Conservation (phyloP, 306 rosid genomes). For the Cucurbita argyrosperma region DNA sequence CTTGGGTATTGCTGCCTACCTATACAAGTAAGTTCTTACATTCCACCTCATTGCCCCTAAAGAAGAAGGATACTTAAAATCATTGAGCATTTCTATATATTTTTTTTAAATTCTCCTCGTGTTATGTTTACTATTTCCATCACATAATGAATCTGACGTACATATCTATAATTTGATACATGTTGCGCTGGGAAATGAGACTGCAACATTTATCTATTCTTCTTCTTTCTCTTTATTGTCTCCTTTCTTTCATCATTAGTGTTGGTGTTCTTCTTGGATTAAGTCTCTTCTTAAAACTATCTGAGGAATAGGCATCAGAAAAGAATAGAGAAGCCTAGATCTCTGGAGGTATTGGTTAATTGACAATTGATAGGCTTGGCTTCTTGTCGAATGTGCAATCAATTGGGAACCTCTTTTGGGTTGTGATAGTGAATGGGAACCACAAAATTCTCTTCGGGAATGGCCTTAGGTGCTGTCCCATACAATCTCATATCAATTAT, state of each 20-base stretch:
- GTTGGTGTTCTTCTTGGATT: background rate
- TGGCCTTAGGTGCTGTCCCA: background rate
- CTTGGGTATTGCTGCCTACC: constrained; percentile 95
- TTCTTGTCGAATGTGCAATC: background rate
- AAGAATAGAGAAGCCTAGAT: background rate
- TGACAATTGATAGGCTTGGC: background rate
- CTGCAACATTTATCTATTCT: background rate
- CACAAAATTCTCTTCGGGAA: background rate
- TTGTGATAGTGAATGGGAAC: background rate
- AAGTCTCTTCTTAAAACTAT: background rate
- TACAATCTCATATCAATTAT: background rate
- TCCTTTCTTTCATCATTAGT: background rate
- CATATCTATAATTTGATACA: background rate
- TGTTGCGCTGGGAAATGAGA: background rate
- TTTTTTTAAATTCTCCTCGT: background rate
- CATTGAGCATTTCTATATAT: background rate
- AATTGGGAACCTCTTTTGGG: background rate
- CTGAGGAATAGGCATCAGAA: background rate
- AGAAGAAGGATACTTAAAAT: background rate
- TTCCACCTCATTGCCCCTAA: background rate
- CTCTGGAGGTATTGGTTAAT: background rate
- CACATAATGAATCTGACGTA: background rate
- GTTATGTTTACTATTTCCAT: background rate
- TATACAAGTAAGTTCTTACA: constrained; percentile 66
- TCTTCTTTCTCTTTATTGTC: background rate